Evolutionary conservation across 2,329 filamentous ascomycete species (phyloP), one percentile per base, ranked within the genome.

Genomic region (Decorospora gaudefroyi): DNA sequence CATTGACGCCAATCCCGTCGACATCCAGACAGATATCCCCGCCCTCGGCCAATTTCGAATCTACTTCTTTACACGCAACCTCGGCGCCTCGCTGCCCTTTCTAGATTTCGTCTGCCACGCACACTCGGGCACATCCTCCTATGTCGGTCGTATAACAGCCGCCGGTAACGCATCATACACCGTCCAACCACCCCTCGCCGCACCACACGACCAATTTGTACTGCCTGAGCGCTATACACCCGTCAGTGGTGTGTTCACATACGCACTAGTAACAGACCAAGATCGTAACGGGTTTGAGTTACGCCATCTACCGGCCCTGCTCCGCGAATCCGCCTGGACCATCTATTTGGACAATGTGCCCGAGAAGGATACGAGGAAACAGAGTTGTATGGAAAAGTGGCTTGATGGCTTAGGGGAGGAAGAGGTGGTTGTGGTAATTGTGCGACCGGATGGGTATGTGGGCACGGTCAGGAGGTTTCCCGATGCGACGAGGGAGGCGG

Each of bases 21-120:
- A 90, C 56, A 74, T 90, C 18, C 86, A 91, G 64, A 80, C 89
- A 4, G 87, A 90, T 60, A 87, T 90, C 30, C 87, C 87, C 1
- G 80, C 89, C 69, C 74, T 90, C 4, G 84, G 87, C 17, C 87
- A 91, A 61, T 91, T 90, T 73, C 80, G 85, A 34, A 79, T 90
- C 31, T 90, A 87, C 66, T 78, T 90, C 48, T 79, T 91, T 48
- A 79, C 83, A 49, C 82, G 80, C 60, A 77, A 88, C 57, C 74
- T 88, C 2, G 74, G 77, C 41, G 67, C 75, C 35, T 69, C 76
- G 21, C 73, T 72, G 40, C 71, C 73, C 1, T 88, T 88, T 68
- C 73, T 90, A 16, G 73, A 79, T 5, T 75, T 74, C 0, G 76
- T 89, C 27, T 85, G 80, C 55, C 70, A 75, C 17, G 72, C 77